phyloP scores from a whole-genome alignment of 1,284 basidiomycete genomes.

The Violaceomyces palustris region DNA sequence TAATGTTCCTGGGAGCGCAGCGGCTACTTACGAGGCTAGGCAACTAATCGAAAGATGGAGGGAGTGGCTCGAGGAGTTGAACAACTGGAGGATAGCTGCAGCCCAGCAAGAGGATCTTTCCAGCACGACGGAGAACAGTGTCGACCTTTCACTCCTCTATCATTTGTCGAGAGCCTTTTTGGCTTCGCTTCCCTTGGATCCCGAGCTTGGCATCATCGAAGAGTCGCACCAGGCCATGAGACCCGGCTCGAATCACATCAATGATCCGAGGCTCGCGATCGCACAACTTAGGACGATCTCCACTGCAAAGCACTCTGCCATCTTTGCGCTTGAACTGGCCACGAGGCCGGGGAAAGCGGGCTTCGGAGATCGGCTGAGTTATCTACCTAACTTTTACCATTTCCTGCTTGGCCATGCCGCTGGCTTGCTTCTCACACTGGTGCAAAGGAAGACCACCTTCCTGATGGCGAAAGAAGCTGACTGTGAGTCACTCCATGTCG shows the following conservation, averaged over 20 bases:
- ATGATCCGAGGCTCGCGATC: constrained; percentile 10
- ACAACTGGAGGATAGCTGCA: constrained; percentile 24
- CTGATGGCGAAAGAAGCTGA: constrained; percentile 34
- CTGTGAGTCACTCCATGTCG: too few relatives aligned
- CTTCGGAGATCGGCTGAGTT: constrained; percentile 34
- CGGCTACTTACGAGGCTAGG: constrained; percentile 5
- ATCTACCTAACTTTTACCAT: constrained; percentile 41
- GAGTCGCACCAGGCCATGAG: constrained; percentile 20
- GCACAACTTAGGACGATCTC: constrained; percentile 31
- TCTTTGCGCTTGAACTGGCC: constrained; percentile 31
- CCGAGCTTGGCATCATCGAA: constrained; percentile 23
- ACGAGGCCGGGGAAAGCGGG: constrained; percentile 6
- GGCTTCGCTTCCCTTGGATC: constrained; percentile 26
- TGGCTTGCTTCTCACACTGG: constrained; percentile 27
- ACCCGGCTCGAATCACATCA: constrained; percentile 8
- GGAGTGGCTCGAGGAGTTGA: constrained; percentile 30
- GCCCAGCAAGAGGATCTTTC: constrained; percentile 30
- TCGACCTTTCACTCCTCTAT: constrained; percentile 28
- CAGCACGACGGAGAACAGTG: constrained; percentile 13
- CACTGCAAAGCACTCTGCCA: constrained; percentile 29
- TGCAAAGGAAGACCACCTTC: constrained; percentile 20
- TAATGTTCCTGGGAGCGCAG: not conserved
- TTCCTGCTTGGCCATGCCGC: constrained; percentile 38
- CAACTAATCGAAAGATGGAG: constrained; percentile 27
- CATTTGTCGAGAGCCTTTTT: constrained; percentile 27